Conservation (phyloP, 2,329 filamentous ascomycete genomes). For the Trichoderma cornu-damae region DNA sequence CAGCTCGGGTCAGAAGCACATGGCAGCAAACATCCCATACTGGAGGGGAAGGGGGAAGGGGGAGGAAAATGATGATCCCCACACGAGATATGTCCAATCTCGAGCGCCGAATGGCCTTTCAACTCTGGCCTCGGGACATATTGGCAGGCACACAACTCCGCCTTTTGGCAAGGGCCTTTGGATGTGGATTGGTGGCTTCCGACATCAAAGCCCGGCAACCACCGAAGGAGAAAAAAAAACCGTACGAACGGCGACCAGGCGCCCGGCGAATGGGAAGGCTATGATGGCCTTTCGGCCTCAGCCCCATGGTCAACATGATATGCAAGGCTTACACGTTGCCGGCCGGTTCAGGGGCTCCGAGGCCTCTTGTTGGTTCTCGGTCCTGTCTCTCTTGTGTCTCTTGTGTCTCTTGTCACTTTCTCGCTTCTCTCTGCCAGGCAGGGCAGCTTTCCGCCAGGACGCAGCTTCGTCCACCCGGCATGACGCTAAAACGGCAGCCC, state of each 20-base stretch:
- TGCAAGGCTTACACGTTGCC: slow-evolving; percentile 17
- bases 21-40: slow-evolving; percentile 10
- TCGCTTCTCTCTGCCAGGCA: not conserved
- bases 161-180: slow-evolving; percentile 7
- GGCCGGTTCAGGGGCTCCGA: slow-evolving; percentile 18
- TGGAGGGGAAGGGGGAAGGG: not conserved
- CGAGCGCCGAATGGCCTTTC: slow-evolving; percentile 3
- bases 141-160: slow-evolving; percentile 13
- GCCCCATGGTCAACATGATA: slow-evolving; percentile 15
- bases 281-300: slow-evolving; percentile 14
- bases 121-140: not conserved
- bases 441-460: not conserved
- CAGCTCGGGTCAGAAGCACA: slow-evolving; percentile 6
- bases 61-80: slow-evolving; percentile 1
- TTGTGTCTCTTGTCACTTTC: not conserved
- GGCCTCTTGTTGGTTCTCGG: slow-evolving; percentile 9
- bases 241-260: slow-evolving; percentile 6
- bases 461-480: slow-evolving; percentile 7
- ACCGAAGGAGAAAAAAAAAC: slow-evolving; percentile 15
- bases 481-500: slow-evolving; percentile 11
- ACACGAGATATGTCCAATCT: slow-evolving; percentile 16
- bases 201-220: slow-evolving; percentile 9
- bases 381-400: not conserved
- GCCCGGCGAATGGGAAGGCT: slow-evolving; percentile 19
- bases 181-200: slow-evolving; percentile 12